phyloP scores from a whole-genome alignment of 2,329 filamentous ascomycete genomes.

The Arachnomyces sp. region DNA sequence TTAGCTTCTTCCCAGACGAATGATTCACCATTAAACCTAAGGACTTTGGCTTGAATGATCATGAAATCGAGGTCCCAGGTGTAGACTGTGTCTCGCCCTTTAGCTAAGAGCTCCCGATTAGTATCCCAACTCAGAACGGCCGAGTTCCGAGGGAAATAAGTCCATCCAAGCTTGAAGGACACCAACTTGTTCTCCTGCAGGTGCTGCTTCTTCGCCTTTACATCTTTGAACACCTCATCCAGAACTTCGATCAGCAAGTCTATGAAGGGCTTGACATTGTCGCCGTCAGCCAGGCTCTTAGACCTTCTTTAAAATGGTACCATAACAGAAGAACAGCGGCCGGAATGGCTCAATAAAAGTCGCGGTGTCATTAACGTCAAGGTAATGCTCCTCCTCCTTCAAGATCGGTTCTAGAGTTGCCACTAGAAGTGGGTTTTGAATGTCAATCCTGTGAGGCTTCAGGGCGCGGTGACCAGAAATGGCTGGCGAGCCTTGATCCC shows the following conservation, averaged over 20 bases:
- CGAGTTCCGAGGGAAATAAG: constrained; percentile 36
- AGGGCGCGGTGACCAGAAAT: constrained; percentile 33
- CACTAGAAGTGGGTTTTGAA: constrained; percentile 39
- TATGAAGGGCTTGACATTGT: constrained; percentile 35
- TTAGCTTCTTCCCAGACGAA: constrained; percentile 40
- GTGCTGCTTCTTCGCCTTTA: constrained; percentile 29
- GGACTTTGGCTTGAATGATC: no score
- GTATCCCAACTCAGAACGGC: constrained; percentile 33
- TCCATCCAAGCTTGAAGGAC: constrained; percentile 39
- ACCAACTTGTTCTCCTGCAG: constrained; percentile 34
- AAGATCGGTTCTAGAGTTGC: constrained; percentile 39
- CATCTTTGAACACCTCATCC: constrained; percentile 38
- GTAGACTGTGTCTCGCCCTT: constrained; percentile 32
- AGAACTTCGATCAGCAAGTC: constrained; percentile 35
- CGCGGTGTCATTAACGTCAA: no score
- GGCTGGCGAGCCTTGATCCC: constrained; percentile 21
- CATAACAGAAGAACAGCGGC: no score
- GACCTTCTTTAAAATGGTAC: no score
- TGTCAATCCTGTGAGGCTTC: constrained; percentile 35
- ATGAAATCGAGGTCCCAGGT: no score
- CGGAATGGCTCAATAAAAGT: no score
- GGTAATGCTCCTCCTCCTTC: constrained; percentile 34
- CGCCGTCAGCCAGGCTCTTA: no score
- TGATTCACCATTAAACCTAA: no score
- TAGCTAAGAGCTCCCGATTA: constrained; percentile 36